Evolutionary conservation across 768 basidiomycete genomes (phyloP), one percentile per base, ranked within the genome.

Genomic region (Kondoa malvinella): DNA sequence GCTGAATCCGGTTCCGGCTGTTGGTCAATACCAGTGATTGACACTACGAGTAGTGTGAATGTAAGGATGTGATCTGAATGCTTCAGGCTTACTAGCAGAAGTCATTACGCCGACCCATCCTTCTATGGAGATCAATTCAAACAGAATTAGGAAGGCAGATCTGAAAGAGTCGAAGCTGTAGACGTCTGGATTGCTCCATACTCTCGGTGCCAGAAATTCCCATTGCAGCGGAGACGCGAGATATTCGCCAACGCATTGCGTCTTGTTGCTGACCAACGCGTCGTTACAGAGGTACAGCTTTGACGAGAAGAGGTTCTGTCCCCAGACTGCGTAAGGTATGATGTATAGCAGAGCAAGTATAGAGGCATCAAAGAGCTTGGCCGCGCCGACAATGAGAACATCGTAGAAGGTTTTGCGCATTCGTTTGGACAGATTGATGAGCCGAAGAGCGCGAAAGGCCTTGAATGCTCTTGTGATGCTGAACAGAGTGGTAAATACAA

Each of bases 41-140:
- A 84, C 76, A 87, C 87, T 30, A 33, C 8, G 4, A 56, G 50
- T 25, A 4, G 57, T 4, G 12, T 29, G 30, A 29, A 25, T 59
- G 12, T 4, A 29, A 59, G 4, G 57, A 12, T 59, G 12, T 21
- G 57, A 25, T 59, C 8, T 12, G 4, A 59, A 8, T 12, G 30
- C 12, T 21, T 29, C n/a, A 59, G 8, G 4, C 57, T 25, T 14
- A 14, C 25, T 25, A 59, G n/a, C 86, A 29, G 86, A 81, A 40
- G 77, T 78, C 87, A 95, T 87, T 63, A 92, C 94, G 74, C 92
- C 89, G n/a, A 88, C 83, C 94, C 92, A 96, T 1, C 94, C 94
- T 78, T 94, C 92, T 62, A 95, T 79, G 0, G 92, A 94, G 27
- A 96, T 89, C 71, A 94, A 91, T 78, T 97, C 94, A 73, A 95